Conservation (phyloP, 352 stramenopile species). For the Phytophthora cactorum region DNA sequence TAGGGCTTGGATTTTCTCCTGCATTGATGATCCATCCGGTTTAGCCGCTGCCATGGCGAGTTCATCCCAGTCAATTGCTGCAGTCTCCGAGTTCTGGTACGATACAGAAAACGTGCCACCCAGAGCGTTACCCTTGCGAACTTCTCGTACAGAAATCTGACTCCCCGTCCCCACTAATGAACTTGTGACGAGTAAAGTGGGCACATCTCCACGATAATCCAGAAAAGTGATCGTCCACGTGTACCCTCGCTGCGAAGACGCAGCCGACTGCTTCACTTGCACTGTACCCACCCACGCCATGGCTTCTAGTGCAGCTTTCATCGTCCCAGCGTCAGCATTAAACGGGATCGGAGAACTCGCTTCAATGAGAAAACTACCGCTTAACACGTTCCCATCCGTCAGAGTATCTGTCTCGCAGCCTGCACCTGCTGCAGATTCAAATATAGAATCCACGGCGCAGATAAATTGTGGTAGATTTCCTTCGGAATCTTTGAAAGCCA, state of each 20-base stretch:
- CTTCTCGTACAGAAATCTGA: constrained; percentile 59
- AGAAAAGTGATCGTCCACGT: constrained; percentile 81
- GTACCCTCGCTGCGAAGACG: constrained; percentile 67
- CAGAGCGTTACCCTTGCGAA: constrained; percentile 73
- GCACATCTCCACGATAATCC: constrained; percentile 73
- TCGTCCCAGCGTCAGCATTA: constrained; percentile 49
- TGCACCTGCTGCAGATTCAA: constrained; percentile 27
- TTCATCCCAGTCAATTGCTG: constrained; percentile 39
- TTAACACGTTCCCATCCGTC: constrained; percentile 78
- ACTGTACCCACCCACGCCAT: constrained; percentile 75
- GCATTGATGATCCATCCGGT: constrained; percentile 62
- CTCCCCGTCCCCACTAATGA: constrained; percentile 69
- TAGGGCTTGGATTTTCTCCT: constrained; percentile 78
- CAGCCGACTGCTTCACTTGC: constrained; percentile 53
- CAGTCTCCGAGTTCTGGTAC: constrained; percentile 43
- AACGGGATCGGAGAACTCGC: constrained; percentile 63
- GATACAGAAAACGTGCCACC: constrained; percentile 62
- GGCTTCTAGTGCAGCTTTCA: constrained; percentile 60
- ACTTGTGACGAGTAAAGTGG: constrained; percentile 58
- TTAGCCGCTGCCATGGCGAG: constrained; percentile 40
- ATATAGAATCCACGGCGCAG: constrained; percentile 57
- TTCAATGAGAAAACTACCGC: constrained; percentile 71
- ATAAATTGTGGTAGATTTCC: constrained; percentile 80
- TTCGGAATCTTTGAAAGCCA: constrained; percentile 73
- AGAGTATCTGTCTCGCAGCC: constrained; percentile 66